Conservation (phyloP, 345 rosid species). For the Acer campestre region DNA sequence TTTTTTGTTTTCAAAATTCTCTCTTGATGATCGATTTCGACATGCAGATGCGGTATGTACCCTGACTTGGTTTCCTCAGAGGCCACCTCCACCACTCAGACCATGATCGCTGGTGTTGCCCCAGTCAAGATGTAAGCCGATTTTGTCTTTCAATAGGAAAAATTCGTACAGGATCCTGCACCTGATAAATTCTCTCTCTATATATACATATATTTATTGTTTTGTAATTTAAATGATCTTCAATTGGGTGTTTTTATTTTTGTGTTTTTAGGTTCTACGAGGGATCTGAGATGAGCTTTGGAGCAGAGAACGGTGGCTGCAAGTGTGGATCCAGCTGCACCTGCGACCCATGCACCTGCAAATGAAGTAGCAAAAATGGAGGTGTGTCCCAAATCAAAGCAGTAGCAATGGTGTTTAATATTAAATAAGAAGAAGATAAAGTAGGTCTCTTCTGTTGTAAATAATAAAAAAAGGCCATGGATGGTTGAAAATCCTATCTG, state of each 20-base stretch:
- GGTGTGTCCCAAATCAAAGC: slow-evolving; percentile 7
- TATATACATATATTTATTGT: not conserved
- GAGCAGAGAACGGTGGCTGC: slow-evolving; percentile 49
- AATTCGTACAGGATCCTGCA: no score
- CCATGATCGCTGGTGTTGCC: slow-evolving; percentile 38
- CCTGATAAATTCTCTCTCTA: not conserved
- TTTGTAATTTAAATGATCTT: not conserved
- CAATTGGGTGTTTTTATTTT: not conserved
- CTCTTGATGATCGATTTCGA: no score
- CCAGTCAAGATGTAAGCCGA: slow-evolving; percentile 24
- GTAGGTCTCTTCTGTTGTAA: not conserved
- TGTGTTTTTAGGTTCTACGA: slow-evolving; percentile 30
- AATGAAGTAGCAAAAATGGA: slow-evolving; percentile 3
- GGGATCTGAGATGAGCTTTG: slow-evolving; percentile 37
- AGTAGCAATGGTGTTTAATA: slow-evolving; percentile 8
- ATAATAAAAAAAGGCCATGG: not conserved
- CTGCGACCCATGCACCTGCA: slow-evolving; percentile 58
- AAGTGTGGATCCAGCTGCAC: slow-evolving; percentile 75
- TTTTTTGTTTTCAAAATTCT: no score
- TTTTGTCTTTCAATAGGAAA: no score
- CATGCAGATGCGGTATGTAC: slow-evolving; percentile 23
- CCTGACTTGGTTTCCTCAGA: slow-evolving; percentile 46
- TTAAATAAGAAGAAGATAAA: not conserved
- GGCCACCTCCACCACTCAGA: slow-evolving; percentile 28
- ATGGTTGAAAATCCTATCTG: not conserved